Percentiles rank a stretch among this genome's conserved stretches.
These are phyloP conservation scores for Solanum okadae DNA, from an alignment of 257 asterid species.

Conservation along the genomic window DNA sequence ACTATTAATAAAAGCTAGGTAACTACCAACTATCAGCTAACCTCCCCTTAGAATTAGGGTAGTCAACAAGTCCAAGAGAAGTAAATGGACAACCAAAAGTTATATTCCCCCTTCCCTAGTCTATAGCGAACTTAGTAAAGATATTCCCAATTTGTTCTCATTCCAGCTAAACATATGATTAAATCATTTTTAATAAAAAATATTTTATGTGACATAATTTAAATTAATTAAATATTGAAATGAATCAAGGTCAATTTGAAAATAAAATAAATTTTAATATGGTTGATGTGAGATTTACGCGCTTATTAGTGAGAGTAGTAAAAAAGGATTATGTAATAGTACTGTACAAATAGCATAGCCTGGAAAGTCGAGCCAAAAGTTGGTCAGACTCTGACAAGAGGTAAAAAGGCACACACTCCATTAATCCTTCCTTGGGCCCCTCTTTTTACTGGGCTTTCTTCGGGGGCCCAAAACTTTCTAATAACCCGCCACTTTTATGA, in stretches of 20 bases:
- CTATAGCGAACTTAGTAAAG: neutral
- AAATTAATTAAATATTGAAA: no score
- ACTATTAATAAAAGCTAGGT: neutral
- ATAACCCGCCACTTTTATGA: neutral
- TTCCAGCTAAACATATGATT: neutral
- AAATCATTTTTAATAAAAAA: neutral
- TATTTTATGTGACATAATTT: no score
- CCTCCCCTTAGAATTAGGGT: neutral
- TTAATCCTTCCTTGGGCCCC: neutral
- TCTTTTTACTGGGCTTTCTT: neutral
- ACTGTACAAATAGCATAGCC: neutral
- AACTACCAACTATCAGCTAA: neutral
- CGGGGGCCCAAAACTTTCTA: neutral
- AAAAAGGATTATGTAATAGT: neutral
- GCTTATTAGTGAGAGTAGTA: neutral
- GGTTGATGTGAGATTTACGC: neutral
- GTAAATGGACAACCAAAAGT: neutral
- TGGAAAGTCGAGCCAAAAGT: conserved; percentile 1
- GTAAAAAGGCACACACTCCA: neutral
- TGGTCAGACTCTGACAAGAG: neutral
- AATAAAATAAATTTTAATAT: neutral
- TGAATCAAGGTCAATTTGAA: no score
- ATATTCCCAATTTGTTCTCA: neutral
- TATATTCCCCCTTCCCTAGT: neutral
- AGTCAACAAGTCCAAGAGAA: neutral